Conservation (phyloP, 2,329 filamentous ascomycete species). For the Aphanocladium album region DNA sequence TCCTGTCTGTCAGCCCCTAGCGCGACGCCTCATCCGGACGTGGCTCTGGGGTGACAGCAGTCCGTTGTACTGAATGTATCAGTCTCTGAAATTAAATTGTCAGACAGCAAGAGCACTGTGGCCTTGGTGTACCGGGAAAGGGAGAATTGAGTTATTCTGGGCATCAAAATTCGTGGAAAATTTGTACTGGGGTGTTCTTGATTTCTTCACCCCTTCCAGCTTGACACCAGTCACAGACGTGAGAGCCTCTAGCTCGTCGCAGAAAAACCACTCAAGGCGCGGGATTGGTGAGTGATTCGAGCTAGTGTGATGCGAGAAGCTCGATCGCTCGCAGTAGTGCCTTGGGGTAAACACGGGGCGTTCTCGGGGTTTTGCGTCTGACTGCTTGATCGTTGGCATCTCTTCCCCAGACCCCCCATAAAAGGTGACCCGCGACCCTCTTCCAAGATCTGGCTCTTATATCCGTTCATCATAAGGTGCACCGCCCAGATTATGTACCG, state of each 20-base stretch:
- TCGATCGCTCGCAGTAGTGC: neutral
- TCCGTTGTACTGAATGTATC: too few species aligned
- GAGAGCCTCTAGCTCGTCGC: neutral
- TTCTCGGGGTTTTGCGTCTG: neutral
- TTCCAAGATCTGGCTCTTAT: neutral
- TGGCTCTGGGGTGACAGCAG: neutral
- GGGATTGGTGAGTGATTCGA: neutral
- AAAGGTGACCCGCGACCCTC: neutral
- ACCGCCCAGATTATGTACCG: neutral
- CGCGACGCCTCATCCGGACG: neutral
- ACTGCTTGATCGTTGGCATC: neutral
- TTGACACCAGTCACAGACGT: too few species aligned
- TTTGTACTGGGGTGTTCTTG: too few species aligned
- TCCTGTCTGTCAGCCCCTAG: slow-evolving; percentile 1
- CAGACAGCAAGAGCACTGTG: too few species aligned
- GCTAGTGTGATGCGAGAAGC: neutral
- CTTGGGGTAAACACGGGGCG: neutral
- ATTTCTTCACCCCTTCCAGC: too few species aligned
- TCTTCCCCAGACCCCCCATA: neutral
- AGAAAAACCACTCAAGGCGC: neutral
- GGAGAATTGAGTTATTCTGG: too few species aligned
- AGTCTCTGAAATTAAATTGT: too few species aligned
- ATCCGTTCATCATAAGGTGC: neutral
- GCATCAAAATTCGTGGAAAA: too few species aligned
- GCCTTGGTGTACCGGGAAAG: too few species aligned